Evolutionary conservation across 2,329 filamentous ascomycete species (phyloP).

Genomic region (Penicillium sp.): DNA sequence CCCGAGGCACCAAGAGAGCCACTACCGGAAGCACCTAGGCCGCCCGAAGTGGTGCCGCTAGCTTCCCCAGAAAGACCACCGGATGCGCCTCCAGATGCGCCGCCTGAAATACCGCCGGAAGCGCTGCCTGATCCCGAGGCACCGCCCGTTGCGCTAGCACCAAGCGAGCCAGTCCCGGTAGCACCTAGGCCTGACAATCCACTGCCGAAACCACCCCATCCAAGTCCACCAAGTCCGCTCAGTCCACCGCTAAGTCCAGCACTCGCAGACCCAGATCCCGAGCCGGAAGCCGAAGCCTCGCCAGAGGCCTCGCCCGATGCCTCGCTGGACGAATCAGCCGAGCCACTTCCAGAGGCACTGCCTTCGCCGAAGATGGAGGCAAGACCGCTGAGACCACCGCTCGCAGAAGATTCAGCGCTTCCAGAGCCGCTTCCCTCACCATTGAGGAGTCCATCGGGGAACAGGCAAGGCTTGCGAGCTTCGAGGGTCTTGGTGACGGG

Average conservation of each 20-base stretch:
- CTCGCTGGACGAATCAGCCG: slow-evolving; percentile 4
- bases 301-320: slow-evolving; percentile 9
- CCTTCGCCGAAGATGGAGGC: slow-evolving; percentile 4
- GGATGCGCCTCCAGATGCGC: background rate
- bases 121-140: background rate
- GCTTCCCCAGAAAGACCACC: slow-evolving; percentile 2
- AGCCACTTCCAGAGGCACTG: slow-evolving; percentile 2
- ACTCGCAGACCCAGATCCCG: background rate
- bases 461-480: slow-evolving; percentile 22
- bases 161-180: background rate
- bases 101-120: background rate
- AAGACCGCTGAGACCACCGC: slow-evolving; percentile 15
- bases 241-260: background rate
- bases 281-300: background rate
- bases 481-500: slow-evolving; percentile 22
- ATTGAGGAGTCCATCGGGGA: slow-evolving; percentile 9
- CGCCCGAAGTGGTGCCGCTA: background rate
- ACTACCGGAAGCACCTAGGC: slow-evolving; percentile 3
- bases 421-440: slow-evolving; percentile 7
- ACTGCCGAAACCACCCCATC: background rate
- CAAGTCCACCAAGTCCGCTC: slow-evolving; percentile 1
- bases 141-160: background rate
- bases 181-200: background rate
- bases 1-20: slow-evolving; percentile 5
- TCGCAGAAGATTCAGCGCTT: slow-evolving; percentile 4